Evolutionary conservation across 2,329 filamentous ascomycete species (phyloP), one percentile per base, ranked within the genome.

Genomic region (Colletotrichum gloeosporioides): DNA sequence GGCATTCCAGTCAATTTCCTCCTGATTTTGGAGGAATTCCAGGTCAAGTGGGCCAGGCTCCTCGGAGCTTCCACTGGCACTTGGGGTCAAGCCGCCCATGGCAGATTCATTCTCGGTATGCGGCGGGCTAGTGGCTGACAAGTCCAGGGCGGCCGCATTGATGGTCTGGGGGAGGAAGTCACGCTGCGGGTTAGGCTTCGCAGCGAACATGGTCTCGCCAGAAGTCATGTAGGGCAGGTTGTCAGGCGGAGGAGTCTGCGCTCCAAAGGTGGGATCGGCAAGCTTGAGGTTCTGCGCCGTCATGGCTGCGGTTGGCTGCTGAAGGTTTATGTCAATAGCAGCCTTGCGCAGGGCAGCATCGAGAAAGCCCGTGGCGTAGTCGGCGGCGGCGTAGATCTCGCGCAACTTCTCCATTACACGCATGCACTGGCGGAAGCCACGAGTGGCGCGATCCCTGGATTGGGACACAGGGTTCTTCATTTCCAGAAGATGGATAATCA

Each of bases 301-400:
- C 81, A 85, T 83, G 31, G 80, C 81, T 55, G 82, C 79, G n/a
- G 82, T 81, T 25, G 82, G 80, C 16, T 81, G 82, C 7, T 82
- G 80, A 18, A 82, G 79, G 64, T 81, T 84, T 53, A 95, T 88
- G 72, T 95, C 92, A 77, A 97, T 96, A 73, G 95, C 93, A 10
- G 95, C 95, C 86, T 98, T 98, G 77, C 95, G 93, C 78, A 98
- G 94, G 1, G 96, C 95, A 2, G 96, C 95, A 82, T 98, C 95
- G n/a, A 98, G 89, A 87, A 98, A 98, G 4, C 95, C 95, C 1
- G 95, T 96, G n/a, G 95, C 96, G 81, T 97, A 98, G 84, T 98
- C 96, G n/a, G 96, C 96, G 0, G 96, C 96, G 1, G 96, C 93
- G 81, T 99, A 98, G 34, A 96, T 95, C 81, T 98, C 95, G 49